Evolutionary conservation across 768 basidiomycete genomes (phyloP).

Genomic region (Termitomyces sp.): DNA sequence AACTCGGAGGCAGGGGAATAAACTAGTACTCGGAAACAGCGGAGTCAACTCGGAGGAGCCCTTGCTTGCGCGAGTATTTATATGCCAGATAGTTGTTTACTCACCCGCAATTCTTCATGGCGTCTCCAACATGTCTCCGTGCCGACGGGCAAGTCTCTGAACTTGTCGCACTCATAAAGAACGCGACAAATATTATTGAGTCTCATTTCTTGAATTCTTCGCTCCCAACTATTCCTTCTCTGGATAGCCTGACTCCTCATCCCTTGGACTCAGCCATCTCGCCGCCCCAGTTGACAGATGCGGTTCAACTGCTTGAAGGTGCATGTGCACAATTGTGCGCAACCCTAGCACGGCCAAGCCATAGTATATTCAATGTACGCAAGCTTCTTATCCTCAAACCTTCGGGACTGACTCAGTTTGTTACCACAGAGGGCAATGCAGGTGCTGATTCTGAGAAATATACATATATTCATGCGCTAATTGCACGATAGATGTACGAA

Average conservation of each 20-base stretch:
- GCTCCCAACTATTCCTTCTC: neutral
- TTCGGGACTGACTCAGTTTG: neutral
- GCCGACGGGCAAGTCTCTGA: neutral
- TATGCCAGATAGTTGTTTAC: too few species aligned
- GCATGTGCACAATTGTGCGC: neutral
- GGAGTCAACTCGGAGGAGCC: too few species aligned
- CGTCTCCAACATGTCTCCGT: neutral
- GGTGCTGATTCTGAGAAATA: too few species aligned
- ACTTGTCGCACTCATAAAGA: neutral
- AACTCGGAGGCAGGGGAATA: too few species aligned
- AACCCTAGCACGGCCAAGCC: neutral
- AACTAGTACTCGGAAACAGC: too few species aligned
- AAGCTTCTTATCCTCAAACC: neutral
- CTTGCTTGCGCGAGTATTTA: too few species aligned
- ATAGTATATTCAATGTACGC: neutral
- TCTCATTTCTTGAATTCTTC: neutral
- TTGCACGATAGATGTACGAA: neutral
- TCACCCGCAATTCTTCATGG: neutral
- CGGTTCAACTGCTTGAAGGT: neutral
- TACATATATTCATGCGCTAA: neutral
- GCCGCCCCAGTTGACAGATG: neutral
- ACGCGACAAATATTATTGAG: neutral
- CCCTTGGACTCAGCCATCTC: neutral
- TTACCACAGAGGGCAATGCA: neutral
- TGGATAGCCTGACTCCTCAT: neutral